A percentile compares a stretch with the other conserved stretches of the same genome.
These are phyloP conservation scores for Epichloe gansuensis DNA, from an alignment of 2,329 filamentous ascomycete genomes.

Conservation along the genomic window DNA sequence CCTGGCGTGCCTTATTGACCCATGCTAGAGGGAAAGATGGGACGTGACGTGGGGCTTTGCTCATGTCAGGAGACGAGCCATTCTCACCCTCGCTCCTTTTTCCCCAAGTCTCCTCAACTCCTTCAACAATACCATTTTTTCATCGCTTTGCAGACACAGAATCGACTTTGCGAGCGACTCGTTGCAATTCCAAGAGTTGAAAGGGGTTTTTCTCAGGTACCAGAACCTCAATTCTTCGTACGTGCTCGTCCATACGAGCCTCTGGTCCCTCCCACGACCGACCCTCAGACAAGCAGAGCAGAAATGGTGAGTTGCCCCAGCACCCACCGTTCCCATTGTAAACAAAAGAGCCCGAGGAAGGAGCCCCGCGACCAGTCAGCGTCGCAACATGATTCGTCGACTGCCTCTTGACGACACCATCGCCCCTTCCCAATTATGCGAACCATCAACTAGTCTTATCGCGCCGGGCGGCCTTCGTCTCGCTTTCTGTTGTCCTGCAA, in stretches of 20 bases:
- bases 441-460: neutral
- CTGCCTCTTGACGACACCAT: neutral
- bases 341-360: conserved; percentile 6
- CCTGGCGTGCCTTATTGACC: neutral
- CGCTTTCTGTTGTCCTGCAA: neutral
- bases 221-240: neutral
- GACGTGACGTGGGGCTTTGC: conserved; percentile 1
- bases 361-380: conserved; percentile 3
- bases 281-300: neutral
- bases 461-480: neutral
- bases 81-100: conserved; percentile 1
- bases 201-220: neutral
- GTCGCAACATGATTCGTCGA: conserved; percentile 6
- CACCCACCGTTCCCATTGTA: conserved; percentile 5
- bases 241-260: neutral
- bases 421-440: neutral
- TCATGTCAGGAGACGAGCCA: conserved; percentile 2
- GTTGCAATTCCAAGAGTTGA: too few species aligned
- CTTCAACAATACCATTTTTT: neutral
- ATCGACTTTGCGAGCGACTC: neutral
- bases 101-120: neutral
- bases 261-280: neutral
- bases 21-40: neutral
- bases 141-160: neutral
- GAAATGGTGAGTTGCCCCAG: conserved; percentile 8